These are phyloP conservation scores for Epichloe brachyelytri DNA, from an alignment of 2,329 filamentous ascomycete species.

Conservation along the genomic window DNA sequence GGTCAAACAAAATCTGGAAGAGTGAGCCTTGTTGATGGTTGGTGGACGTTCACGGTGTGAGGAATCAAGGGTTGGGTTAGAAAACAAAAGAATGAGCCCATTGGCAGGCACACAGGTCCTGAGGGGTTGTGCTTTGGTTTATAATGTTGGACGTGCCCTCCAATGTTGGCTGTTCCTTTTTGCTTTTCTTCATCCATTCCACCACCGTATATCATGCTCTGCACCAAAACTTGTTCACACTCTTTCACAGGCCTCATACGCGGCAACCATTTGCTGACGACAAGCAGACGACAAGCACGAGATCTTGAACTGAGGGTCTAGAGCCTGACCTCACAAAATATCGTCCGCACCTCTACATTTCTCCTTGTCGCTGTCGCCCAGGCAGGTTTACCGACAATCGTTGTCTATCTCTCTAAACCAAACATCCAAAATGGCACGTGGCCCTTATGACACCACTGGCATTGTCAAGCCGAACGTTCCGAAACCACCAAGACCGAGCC, in stretches of 20 bases:
- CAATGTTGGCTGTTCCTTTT: constrained; percentile 2
- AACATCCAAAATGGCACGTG: constrained; percentile 18
- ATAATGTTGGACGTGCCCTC: constrained; percentile 11
- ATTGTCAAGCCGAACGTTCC: constrained; percentile 22
- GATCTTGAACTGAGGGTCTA: not conserved
- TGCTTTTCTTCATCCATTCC: not conserved
- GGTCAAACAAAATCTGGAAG: constrained; percentile 1
- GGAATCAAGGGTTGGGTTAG: not conserved
- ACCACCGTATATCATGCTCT: not conserved
- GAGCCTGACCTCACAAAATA: not conserved
- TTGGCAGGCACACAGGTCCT: constrained; percentile 3
- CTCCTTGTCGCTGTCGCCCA: not conserved
- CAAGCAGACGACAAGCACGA: not conserved
- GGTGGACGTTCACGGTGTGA: not conserved
- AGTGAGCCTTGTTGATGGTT: not conserved
- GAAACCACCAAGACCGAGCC: constrained; percentile 21
- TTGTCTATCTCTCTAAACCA: not conserved
- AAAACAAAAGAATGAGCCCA: not conserved
- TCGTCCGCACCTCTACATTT: not conserved
- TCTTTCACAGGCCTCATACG: not conserved
- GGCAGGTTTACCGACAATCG: not conserved
- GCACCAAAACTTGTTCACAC: not conserved
- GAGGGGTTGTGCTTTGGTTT: constrained; percentile 4
- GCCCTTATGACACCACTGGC: constrained; percentile 26
- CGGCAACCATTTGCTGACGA: not conserved